Evolutionary conservation across 208 protist genomes (phyloP), one percentile per base, ranked within the genome.

Genomic region (Trypanosoma lewisi): DNA sequence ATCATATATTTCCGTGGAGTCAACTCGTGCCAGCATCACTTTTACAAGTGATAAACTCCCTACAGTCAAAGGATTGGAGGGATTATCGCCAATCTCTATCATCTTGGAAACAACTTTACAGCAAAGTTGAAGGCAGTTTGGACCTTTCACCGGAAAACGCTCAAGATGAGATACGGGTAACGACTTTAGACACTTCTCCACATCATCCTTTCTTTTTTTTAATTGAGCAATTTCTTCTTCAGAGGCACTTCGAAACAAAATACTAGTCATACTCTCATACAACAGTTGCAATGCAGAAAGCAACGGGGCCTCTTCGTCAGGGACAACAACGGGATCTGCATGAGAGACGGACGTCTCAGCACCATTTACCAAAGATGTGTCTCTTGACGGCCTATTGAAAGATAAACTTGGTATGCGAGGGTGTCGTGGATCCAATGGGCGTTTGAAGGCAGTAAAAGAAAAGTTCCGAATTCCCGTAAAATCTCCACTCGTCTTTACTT

Each of bases 21-120:
- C 36, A 21, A 53, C 17, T 2, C 11, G 16, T 9, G 17, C 19
- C 30, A 70, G 17, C 19, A 70, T 42, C 11, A 31, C 16, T 21
- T 48, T 36, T 30, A 56, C 45, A 4, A 68, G 30, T 27, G 63
- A 21, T 2, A 42, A 34, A 52, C 52, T 68, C n/a, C 49, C 52
- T 23, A 7, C 41, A 5, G 49, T 17, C 7, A 52, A 2, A 30
- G 41, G 37, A 41, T 53, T 50, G 2, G 30, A 33, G 2, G 28
- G 28, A 33, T 42, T n/a, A 34, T 59, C 63, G 3, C 52, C 63
- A 16, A 11, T 25, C 21, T 59, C 41, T 4, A 63, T 31, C 9
- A 63, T 41, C 17, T 54, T 51, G 19, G 23, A 28, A 47, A 54
- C 28, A 4, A 54, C n/a, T 6, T 19, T 25, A 23, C 33, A 44